Conservation (phyloP, 441 rosid genomes). For the Populus hybrid region DNA sequence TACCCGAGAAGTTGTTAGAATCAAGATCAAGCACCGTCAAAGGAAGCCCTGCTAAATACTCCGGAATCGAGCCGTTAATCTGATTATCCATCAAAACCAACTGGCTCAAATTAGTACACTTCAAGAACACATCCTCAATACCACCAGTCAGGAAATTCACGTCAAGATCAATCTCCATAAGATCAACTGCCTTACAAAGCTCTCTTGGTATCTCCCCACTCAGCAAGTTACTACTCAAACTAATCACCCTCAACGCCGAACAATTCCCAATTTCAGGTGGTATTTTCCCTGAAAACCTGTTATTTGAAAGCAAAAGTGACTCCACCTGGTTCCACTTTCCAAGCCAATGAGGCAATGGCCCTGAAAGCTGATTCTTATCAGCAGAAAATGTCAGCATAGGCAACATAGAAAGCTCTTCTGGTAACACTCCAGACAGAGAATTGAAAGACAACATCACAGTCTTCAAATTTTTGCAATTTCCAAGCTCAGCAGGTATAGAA, state of each 20-base stretch:
- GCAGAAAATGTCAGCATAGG: slow-evolving; percentile 67
- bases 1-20: slow-evolving; percentile 69
- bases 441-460: slow-evolving; percentile 69
- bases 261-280: slow-evolving; percentile 68
- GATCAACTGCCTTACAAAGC: slow-evolving; percentile 57
- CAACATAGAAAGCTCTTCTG: slow-evolving; percentile 57
- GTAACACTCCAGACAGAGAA: slow-evolving; percentile 61
- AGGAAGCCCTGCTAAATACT: slow-evolving; percentile 67
- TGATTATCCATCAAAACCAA: slow-evolving; percentile 52
- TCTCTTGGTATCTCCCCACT: slow-evolving; percentile 65
- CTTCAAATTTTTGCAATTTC: slow-evolving; percentile 58
- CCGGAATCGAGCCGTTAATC: slow-evolving; percentile 61
- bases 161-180: slow-evolving; percentile 55
- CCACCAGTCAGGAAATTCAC: slow-evolving; percentile 57
- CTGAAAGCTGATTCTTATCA: slow-evolving; percentile 76
- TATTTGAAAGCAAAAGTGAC: slow-evolving; percentile 60
- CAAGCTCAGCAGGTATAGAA: slow-evolving; percentile 69
- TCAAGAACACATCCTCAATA: slow-evolving; percentile 53
- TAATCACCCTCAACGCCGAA: slow-evolving; percentile 47
- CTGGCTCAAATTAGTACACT: slow-evolving; percentile 62
- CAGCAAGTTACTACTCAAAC: slow-evolving; percentile 57
- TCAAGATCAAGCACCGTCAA: slow-evolving; percentile 71
- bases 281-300: slow-evolving; percentile 50
- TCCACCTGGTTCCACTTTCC: slow-evolving; percentile 62
- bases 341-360: slow-evolving; percentile 71